Conservation (phyloP, 129 eudicot genomes). For the Apium graveolens region DNA sequence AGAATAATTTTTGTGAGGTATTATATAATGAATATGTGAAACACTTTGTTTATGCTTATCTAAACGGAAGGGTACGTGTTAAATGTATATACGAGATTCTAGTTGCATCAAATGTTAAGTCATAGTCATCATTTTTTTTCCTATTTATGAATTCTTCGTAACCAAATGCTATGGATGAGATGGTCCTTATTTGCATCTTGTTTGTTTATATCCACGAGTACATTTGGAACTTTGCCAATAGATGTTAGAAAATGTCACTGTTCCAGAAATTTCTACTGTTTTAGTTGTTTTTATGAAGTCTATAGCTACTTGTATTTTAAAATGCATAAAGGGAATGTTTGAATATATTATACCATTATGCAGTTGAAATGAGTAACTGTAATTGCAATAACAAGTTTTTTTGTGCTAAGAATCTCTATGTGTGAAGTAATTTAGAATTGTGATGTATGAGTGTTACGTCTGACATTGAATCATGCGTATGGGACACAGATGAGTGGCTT, state of each 20-base stretch:
- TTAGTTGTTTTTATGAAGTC: neutral
- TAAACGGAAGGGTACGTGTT: neutral
- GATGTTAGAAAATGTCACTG: neutral
- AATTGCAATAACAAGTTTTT: neutral
- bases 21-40: neutral
- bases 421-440: neutral
- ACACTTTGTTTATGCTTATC: neutral
- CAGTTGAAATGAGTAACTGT: neutral
- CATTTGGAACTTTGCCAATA: neutral
- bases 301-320: neutral
- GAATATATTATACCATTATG: neutral
- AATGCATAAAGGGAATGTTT: neutral
- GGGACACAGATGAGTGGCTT: slow-evolving; percentile 56
- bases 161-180: neutral
- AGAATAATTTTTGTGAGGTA: neutral
- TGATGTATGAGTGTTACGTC: neutral
- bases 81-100: neutral
- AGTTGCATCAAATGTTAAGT: neutral
- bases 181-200: neutral
- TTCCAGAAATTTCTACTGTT: neutral
- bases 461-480: neutral
- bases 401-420: neutral
- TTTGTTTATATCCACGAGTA: neutral
- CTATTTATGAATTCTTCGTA: neutral
- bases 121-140: neutral